Evolutionary conservation across 192 early-diverging fungal genomes (phyloP).

Genomic region (Entomortierella lignicola): DNA sequence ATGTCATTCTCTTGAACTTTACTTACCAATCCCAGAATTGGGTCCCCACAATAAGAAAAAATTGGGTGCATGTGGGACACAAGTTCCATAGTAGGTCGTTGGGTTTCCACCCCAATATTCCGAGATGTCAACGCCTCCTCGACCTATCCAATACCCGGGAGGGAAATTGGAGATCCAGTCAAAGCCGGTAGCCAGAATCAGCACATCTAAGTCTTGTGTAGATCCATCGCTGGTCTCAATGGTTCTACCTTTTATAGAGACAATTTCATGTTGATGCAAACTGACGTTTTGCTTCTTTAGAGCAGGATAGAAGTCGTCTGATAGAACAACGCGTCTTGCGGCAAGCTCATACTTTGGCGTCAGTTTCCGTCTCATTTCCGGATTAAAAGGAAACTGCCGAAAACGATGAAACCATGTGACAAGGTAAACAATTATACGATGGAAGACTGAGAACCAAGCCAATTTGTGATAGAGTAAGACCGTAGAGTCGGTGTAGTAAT

Average conservation of each 20-base stretch:
- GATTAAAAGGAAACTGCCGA: conserved; percentile 21
- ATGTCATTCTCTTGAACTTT: neutral
- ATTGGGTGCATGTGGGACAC: conserved; percentile 42
- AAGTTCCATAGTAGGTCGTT: conserved; percentile 43
- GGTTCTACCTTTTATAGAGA: conserved; percentile 28
- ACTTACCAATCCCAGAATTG: conserved; percentile 37
- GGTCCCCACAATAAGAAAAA: conserved; percentile 51
- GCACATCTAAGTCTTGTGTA: conserved; percentile 52
- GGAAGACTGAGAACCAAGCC: conserved; percentile 36
- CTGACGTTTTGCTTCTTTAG: conserved; percentile 43
- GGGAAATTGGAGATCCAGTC: conserved; percentile 46
- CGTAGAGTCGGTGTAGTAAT: conserved; percentile 29
- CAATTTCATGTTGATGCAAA: conserved; percentile 44
- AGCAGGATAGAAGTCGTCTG: conserved; percentile 22
- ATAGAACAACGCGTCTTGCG: conserved; percentile 27
- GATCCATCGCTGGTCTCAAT: conserved; percentile 51
- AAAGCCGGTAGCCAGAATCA: conserved; percentile 61
- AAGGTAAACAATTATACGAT: conserved; percentile 26
- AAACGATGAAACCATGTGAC: conserved; percentile 46
- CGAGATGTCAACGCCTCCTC: conserved; percentile 25
- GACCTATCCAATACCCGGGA: conserved; percentile 30
- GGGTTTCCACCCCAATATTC: conserved; percentile 36
- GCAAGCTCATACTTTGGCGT: conserved; percentile 36
- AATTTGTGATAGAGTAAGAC: conserved; percentile 40
- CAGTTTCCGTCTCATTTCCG: conserved; percentile 14